Conservation (phyloP, 352 stramenopile species). For the Pythium chondricola region DNA sequence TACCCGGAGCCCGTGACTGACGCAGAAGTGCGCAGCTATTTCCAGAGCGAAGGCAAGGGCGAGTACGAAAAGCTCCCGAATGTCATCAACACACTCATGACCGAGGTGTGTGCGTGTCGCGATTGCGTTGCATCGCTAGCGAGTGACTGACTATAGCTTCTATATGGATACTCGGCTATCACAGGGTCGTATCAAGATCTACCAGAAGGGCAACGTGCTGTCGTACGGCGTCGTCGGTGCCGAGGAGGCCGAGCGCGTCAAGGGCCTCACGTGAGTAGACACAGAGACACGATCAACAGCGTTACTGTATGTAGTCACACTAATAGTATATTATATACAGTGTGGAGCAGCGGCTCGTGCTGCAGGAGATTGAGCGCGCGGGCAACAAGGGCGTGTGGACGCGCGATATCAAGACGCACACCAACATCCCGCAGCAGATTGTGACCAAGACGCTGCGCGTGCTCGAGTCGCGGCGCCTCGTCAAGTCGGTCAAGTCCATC, state of each 20-base stretch:
- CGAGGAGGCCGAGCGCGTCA: constrained; percentile 82
- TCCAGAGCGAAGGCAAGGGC: constrained; percentile 46
- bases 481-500: constrained; percentile 99
- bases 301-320: not conserved
- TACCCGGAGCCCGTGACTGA: constrained; percentile 77
- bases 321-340: constrained; percentile 48
- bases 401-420: constrained; percentile 97
- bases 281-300: constrained; percentile 7
- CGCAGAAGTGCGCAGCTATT: constrained; percentile 74
- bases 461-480: constrained; percentile 93
- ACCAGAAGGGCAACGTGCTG: constrained; percentile 79
- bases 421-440: constrained; percentile 95
- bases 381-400: constrained; percentile 99
- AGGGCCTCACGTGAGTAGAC: constrained; percentile 65
- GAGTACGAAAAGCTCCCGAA: constrained; percentile 80
- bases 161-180: too few species aligned
- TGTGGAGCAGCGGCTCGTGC: constrained; percentile 77
- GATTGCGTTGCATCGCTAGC: too few species aligned
- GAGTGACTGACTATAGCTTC: too few species aligned
- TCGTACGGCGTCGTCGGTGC: constrained; percentile 79
- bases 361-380: constrained; percentile 94
- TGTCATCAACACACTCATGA: constrained; percentile 81
- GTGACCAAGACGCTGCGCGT: constrained; percentile 98
- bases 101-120: constrained; percentile 34
- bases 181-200: constrained; percentile 86